Evolutionary conservation across 1,139 yeast species (phyloP), one percentile per base, ranked within the genome.

Genomic region (Zygosaccharomyces pseudobailii): DNA sequence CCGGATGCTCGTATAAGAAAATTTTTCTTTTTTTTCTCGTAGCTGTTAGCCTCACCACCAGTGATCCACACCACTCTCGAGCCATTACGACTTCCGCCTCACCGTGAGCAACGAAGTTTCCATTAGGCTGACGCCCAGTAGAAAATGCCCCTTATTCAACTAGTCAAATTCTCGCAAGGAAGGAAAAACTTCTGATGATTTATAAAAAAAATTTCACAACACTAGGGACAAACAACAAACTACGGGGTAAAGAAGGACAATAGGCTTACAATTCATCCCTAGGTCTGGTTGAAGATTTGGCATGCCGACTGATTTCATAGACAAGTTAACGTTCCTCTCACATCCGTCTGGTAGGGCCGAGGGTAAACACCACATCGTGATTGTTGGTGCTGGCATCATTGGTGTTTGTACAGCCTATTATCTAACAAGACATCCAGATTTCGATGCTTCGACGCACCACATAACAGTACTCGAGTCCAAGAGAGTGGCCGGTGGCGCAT

Each of bases 351-450:
- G 80, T 31, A 74, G 71, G 48, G 79, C 79, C 43, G 67, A 76
- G 55, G 85, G 80, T 33, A 82, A 83, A 61, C 76, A 78, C 21
- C 89, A 84, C 61, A 84, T 84, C 44, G 75, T 84, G 47, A 82
- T 85, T 37, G 88, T 84, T 25, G 97, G 97, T 19, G 98, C 96
- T 0, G 98, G 98, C 24, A 90, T 92, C 59, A 85, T 92, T 36
- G 98, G 98, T 24, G 96, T 88, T 8, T 87, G 96, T 65, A 87
- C 95, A 1, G 97, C 97, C 2, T 92, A 87, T 68, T 92, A 83
- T 60, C 68, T 92, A 42, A 86, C 94, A 4, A 78, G 78, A 51
- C 97, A 92, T 65, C 92, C 95, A 4, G 75, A 76, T 48, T 92
- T 83, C 64, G 84, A 85, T 59, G 79, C 87, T 0, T 70, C 72